Evolutionary conservation across 148 eudicot genomes (phyloP).

Genomic region (Salicornia ramosissima): DNA sequence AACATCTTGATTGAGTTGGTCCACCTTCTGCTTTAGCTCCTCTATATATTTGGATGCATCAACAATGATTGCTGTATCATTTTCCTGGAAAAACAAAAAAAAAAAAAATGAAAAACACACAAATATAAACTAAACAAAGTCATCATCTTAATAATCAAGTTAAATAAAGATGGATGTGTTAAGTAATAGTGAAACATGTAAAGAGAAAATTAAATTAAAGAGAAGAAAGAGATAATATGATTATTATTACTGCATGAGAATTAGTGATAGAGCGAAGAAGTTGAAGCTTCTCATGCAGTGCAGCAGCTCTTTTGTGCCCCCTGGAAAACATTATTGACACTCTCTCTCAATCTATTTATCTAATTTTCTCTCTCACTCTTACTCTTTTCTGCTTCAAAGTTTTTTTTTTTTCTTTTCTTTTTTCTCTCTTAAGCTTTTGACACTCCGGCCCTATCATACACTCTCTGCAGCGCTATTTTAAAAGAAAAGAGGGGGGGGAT

Average conservation of each 20-base stretch:
- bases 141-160: no score
- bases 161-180: background rate
- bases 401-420: background rate
- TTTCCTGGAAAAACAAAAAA: slow-evolving; percentile 35
- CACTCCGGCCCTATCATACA: slow-evolving; percentile 21
- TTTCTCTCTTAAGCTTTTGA: slow-evolving; percentile 3
- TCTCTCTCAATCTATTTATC: no score
- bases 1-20: slow-evolving; percentile 54
- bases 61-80: slow-evolving; percentile 55
- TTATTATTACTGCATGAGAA: slow-evolving; percentile 75
- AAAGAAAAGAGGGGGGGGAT: slow-evolving; percentile 30
- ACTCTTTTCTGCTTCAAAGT: no score
- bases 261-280: slow-evolving; percentile 87
- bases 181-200: background rate
- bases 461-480: slow-evolving; percentile 32
- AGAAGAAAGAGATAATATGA: background rate
- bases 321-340: slow-evolving; percentile 51
- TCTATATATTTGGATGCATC: slow-evolving; percentile 83
- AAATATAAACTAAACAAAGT: no score
- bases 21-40: slow-evolving; percentile 74
- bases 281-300: slow-evolving; percentile 87
- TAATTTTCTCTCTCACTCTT: no score
- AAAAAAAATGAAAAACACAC: no score
- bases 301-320: slow-evolving; percentile 60
- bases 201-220: background rate